Evolutionary conservation across 2,329 filamentous ascomycete genomes (phyloP).

Genomic region (Venturia nashicola): DNA sequence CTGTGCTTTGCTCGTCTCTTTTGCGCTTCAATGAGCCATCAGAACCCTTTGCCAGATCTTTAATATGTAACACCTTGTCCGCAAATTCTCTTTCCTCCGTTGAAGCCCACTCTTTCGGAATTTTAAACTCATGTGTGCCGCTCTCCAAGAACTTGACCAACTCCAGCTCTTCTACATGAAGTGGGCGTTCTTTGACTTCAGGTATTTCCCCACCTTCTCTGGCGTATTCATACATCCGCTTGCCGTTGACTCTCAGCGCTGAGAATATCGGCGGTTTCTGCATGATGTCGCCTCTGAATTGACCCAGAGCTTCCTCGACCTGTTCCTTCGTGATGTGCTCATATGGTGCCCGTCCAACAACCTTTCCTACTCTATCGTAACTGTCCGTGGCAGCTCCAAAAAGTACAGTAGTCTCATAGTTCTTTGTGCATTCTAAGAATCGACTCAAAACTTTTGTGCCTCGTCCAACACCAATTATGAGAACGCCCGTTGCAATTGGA

Average conservation of each 20-base stretch:
- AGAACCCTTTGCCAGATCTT: constrained; percentile 17
- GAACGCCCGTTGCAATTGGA: constrained; percentile 82
- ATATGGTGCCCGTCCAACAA: constrained; percentile 63
- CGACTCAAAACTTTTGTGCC: constrained; percentile 72
- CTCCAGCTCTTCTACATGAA: constrained; percentile 67
- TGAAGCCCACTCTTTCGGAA: constrained; percentile 69
- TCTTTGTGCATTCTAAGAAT: constrained; percentile 84
- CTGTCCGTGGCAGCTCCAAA: constrained; percentile 90
- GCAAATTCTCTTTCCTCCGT: constrained; percentile 64
- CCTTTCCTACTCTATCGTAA: constrained; percentile 77
- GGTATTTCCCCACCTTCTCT: constrained; percentile 79
- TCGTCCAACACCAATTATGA: constrained; percentile 76
- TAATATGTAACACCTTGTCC: constrained; percentile 44
- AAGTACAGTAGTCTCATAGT: constrained; percentile 77
- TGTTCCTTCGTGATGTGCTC: constrained; percentile 67
- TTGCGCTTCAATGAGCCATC: constrained; percentile 40
- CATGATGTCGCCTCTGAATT: constrained; percentile 71
- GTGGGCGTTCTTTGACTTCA: constrained; percentile 67
- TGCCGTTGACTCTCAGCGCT: constrained; percentile 84
- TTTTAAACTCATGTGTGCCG: constrained; percentile 65
- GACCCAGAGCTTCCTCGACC: constrained; percentile 63
- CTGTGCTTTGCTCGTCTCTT: constrained; percentile 10
- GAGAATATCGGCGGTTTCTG: constrained; percentile 91
- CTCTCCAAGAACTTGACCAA: constrained; percentile 74
- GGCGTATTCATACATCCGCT: constrained; percentile 92